Base-by-base conservation (phyloP, 345 rosid species). In the Hevea brasiliensis region DNA sequence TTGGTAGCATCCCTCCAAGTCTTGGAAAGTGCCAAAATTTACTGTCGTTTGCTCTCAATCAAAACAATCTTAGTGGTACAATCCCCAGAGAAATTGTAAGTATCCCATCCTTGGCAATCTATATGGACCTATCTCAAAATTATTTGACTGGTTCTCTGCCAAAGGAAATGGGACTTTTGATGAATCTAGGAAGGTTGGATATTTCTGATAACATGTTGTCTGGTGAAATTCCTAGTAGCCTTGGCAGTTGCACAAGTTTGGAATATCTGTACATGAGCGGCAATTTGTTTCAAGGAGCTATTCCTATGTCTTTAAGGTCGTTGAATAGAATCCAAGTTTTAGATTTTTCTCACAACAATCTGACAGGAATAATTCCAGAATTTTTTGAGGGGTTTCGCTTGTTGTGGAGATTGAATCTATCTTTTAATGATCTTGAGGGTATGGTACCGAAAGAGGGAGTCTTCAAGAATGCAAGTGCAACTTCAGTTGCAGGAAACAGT, bases 301-400 rank as follows among this genome's bases (percentile, higher is more conserved):
- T 76, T 18, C 79, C 79, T 70, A 24, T 42, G 12, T 54, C 79
- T 1, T 61, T 76, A 27, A 54, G 63, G n/a, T 76, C 70, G 26
- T 42, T 76, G 37, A 69, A 44, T 29, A 65, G 47, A 21, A 17
- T 60, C 7, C 73, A 50, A 61, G 67, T 40, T 11, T 7, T 75
- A 13, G 58, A 50, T 61, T 2, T 74, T 8, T 68, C 78, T 50
- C 23, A 53, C 44, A 68, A 74, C 50, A 74, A 68, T 40, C 35
- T 74, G 61, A 44, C 54, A 0, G 68, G 78, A 21, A 51, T 40
- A 21, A 68, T 75, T 27, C 64, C 70, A 24, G 74, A 55, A 14
- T 76, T 70, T 11, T 29, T 62, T 8, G 12, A 15, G 70, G 17
- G 14, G 4, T 76, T 76, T 13, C 45, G 8, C 14, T 44, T 44